Evolutionary conservation across 2,329 filamentous ascomycete species (phyloP).

Genomic region (Raffaelea ambrosiae): DNA sequence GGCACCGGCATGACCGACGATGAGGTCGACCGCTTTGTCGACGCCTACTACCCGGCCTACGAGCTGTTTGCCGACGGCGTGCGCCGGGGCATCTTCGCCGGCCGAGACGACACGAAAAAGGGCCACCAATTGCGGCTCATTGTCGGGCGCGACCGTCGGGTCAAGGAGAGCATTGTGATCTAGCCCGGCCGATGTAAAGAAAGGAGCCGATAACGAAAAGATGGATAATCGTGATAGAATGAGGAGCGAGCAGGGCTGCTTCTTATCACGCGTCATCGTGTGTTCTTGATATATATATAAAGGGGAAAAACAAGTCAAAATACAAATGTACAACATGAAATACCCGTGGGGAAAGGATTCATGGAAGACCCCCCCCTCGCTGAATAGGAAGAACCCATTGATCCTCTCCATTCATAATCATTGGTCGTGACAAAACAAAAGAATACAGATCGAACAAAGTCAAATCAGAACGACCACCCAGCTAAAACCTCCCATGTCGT

Average conservation of each 20-base stretch:
- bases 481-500: no score
- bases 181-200: not conserved
- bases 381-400: no score
- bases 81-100: constrained; percentile 51
- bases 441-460: not conserved
- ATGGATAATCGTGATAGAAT: not conserved
- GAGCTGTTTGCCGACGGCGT: constrained; percentile 58
- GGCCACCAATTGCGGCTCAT: constrained; percentile 53
- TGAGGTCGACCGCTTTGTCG: constrained; percentile 66
- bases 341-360: no score
- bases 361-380: no score
- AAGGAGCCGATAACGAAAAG: not conserved
- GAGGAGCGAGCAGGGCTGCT: no score
- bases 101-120: constrained; percentile 30
- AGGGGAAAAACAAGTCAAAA: no score
- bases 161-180: constrained; percentile 47
- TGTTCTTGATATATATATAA: no score
- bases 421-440: not conserved
- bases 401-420: no score
- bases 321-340: no score
- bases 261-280: constrained; percentile 16
- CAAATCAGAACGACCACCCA: no score
- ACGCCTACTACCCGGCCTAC: constrained; percentile 62
- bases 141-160: constrained; percentile 51
- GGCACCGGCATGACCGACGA: constrained; percentile 77